Evolutionary conservation across 805 yeast genomes (phyloP), one percentile per base, ranked within the genome.

Genomic region (Wickerhamomyces subpelliculosus): DNA sequence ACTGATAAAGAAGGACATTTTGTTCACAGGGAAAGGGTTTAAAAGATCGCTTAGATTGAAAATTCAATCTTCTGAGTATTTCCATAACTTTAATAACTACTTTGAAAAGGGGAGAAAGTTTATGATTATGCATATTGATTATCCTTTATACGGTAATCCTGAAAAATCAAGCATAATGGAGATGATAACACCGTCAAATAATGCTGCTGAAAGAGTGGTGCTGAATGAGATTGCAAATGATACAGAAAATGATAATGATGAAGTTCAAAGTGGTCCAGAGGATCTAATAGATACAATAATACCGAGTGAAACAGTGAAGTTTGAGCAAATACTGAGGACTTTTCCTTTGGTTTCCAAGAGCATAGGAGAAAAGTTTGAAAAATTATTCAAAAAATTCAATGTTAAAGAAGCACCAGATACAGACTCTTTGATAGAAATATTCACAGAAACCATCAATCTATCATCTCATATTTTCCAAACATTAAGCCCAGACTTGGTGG

Each of bases 21-120:
- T 84, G 0, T 64, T 69, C 44, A 72, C 84, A 0, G 75, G 77
- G 0, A 73, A 70, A 43, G 87, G 86, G 0, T 82, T 75, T 60
- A 69, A 63, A 43, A 54, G 54, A 34, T 64, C 72, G 31, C 56
- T 70, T 31, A 60, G 64, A 31, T 56, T 73, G 16, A 62, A 57
- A 37, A 72, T 84, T 8, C 23, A 64, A 3, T 54, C 62, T 5
- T 66, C 72, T 26, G 70, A 65, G 26, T 65, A 79, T 27, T 67
- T 80, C 46, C 57, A 62, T 11, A 71, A 75, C 14, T 80, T 78
- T 50, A 71, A 78, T 39, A 74, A 72, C 32, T 80, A 78, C 55
- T 67, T 81, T 32, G 75, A 79, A 8, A 68, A 68, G 35, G 80
- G 80, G 0, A 61, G 73, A 32, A 59, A 63, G 40, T 77, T 80